A percentile compares a stretch with the other conserved stretches of the same genome.
phyloP scores from a whole-genome alignment of 768 basidiomycete genomes.

The Mycena filopes region DNA sequence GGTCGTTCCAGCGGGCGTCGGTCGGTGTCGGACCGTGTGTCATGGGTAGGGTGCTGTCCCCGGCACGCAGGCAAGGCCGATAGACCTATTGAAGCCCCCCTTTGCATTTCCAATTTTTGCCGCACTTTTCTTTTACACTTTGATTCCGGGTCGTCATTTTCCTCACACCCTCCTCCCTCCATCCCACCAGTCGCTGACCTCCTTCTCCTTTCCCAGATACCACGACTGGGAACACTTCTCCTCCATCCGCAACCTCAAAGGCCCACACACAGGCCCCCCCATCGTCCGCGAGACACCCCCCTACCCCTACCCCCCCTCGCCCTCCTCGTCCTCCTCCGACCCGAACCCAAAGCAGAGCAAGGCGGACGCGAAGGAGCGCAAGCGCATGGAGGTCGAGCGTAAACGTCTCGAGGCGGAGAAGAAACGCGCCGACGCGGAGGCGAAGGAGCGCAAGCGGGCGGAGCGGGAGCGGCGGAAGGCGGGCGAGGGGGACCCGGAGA shows the following conservation, averaged over 20 bases:
- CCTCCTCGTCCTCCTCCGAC: constrained; percentile 38
- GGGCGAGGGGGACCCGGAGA: constrained; percentile 3
- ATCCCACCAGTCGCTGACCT: neutral
- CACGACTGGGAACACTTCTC: constrained; percentile 97
- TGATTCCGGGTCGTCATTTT: too few relatives aligned
- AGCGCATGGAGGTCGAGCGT: constrained; percentile 24
- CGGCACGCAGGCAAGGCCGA: too few relatives aligned
- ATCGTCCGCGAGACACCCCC: constrained; percentile 63
- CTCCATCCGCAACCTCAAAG: constrained; percentile 87
- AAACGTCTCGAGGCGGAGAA: constrained; percentile 32
- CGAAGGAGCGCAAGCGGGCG: constrained; percentile 34
- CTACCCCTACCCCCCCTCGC: constrained; percentile 41
- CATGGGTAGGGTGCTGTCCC: too few relatives aligned
- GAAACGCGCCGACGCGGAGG: constrained; percentile 32
- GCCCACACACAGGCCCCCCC: constrained; percentile 84
- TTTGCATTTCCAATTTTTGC: too few relatives aligned
- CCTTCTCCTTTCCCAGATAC: constrained; percentile 59
- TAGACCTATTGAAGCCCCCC: too few relatives aligned
- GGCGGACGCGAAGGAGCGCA: constrained; percentile 41
- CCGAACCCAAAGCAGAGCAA: constrained; percentile 48
- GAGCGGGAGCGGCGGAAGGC: neutral
- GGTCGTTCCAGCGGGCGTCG: too few relatives aligned
- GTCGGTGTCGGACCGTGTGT: too few relatives aligned
- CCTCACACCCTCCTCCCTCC: neutral
- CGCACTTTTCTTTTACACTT: too few relatives aligned